Evolutionary conservation across 1,284 basidiomycete genomes (phyloP), one percentile per base, ranked within the genome.

Genomic region (Ceratobasidium papillatum): DNA sequence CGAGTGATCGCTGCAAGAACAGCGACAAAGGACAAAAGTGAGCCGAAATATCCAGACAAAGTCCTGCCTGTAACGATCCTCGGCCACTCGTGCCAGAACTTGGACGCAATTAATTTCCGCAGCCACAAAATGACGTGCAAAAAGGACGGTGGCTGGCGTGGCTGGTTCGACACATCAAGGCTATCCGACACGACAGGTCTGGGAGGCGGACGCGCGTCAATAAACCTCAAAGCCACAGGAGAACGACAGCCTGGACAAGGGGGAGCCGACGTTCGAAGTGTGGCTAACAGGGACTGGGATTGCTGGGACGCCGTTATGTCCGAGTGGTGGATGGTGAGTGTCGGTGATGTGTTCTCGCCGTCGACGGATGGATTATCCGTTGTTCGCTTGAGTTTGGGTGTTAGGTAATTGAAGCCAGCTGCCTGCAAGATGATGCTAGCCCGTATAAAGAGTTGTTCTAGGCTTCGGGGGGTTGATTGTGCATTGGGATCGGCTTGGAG

Each of bases 231-330:
- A 43, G 52, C 52, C 43, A 75, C 65, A 25, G 74, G 56, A 19
- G 74, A 75, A 27, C 74, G 64, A 65, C 74, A 75, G 56, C 74
- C 74, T 19, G 74, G 74, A 45, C 74, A 75, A 7, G 74, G 74
- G 2, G 74, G 74, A 5, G 64, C 54, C 14, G 52, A 45, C 14
- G 74, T 75, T 22, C 66, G 54, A 14, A 75, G 54, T 27, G 74
- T 75, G 22, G 74, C 74, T 3, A 75, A 61, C 30, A 47, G 34
- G 43, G 51, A 47, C 2, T 54, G 47, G n/a, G 49, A 34, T 32
- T 12, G 27, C 3, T 27, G 11, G 5, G 27, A 12, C 12, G 51
- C 34, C 25, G 59, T 45, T 43, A 27, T 22, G 41, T 62, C 59
- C 41, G 59, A 27, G 25, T 62, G 27, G 22, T 62, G 59, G 36